Percentiles rank a stretch among this genome's conserved stretches.
phyloP scores from a whole-genome alignment of 805 yeast species.

The Maudiozyma turicensis region DNA sequence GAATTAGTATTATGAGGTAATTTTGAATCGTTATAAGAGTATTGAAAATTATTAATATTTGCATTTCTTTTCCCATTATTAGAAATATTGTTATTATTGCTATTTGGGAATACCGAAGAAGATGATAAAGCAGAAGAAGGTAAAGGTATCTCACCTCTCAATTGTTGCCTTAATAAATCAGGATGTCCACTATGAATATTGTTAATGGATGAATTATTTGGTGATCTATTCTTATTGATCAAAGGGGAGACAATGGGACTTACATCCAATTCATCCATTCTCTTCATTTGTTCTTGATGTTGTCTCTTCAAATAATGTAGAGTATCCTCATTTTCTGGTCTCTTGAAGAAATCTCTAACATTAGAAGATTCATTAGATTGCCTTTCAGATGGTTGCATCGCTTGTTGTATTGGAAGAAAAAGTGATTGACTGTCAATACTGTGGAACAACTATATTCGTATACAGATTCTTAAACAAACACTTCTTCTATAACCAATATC shows the following conservation, averaged over 20 bases:
- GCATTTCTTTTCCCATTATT: neutral
- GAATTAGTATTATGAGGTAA: neutral
- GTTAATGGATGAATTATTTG: neutral
- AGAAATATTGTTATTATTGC: neutral
- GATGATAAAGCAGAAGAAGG: neutral
- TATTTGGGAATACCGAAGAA: neutral
- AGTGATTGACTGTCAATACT: no score
- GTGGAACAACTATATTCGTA: no score
- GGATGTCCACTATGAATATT: neutral
- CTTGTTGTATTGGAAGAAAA: no score
- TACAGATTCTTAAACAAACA: no score
- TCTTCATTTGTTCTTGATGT: conserved; percentile 22
- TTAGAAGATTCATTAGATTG: neutral
- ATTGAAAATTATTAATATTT: neutral
- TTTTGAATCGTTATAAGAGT: neutral
- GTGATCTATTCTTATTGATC: neutral
- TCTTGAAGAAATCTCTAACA: conserved; percentile 12
- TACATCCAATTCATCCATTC: conserved; percentile 4
- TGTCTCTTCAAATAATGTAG: conserved; percentile 22
- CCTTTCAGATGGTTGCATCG: no score
- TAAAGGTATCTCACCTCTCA: conserved; percentile 2
- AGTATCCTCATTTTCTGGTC: conserved; percentile 25
- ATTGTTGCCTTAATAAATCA: conserved; percentile 3
- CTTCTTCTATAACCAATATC: no score
- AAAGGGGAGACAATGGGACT: neutral